These are phyloP conservation scores for Amaranthus cruentus DNA, from an alignment of 148 eudicot genomes.

Conservation along the genomic window DNA sequence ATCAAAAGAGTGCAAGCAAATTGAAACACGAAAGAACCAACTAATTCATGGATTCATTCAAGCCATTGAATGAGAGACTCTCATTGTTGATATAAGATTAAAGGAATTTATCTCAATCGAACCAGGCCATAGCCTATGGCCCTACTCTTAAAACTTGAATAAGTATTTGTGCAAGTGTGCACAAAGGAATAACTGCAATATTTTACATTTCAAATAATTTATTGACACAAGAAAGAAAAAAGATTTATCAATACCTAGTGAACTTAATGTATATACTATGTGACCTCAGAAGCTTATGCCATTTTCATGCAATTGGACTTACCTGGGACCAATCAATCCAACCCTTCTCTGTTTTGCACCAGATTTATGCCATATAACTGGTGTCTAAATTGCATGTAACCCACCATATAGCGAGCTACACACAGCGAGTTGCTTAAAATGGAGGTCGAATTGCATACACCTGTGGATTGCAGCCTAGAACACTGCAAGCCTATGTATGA, in stretches of 20 bases:
- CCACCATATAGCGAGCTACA: too few relatives aligned
- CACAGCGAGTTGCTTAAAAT: too few relatives aligned
- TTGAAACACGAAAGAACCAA: background rate
- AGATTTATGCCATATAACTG: too few relatives aligned
- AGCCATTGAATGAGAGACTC: background rate
- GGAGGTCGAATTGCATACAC: too few relatives aligned
- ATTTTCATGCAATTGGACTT: conserved; percentile 18
- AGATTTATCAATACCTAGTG: background rate
- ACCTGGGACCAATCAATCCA: conserved; percentile 95
- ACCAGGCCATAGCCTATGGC: background rate
- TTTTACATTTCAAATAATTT: background rate
- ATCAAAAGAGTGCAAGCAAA: background rate
- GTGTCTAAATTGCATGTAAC: too few relatives aligned
- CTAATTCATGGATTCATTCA: background rate
- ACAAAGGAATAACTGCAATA: background rate
- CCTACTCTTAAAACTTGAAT: background rate
- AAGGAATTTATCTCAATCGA: background rate
- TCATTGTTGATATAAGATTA: too few relatives aligned
- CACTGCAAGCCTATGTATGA: too few relatives aligned
- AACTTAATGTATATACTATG: background rate
- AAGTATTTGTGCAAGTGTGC: background rate
- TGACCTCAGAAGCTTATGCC: background rate
- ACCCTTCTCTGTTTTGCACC: conserved; percentile 51
- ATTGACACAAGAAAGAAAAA: too few relatives aligned
- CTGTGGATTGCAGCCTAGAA: too few relatives aligned